Conservation (phyloP, 305 asterid genomes). For the Fraxinus sp. region DNA sequence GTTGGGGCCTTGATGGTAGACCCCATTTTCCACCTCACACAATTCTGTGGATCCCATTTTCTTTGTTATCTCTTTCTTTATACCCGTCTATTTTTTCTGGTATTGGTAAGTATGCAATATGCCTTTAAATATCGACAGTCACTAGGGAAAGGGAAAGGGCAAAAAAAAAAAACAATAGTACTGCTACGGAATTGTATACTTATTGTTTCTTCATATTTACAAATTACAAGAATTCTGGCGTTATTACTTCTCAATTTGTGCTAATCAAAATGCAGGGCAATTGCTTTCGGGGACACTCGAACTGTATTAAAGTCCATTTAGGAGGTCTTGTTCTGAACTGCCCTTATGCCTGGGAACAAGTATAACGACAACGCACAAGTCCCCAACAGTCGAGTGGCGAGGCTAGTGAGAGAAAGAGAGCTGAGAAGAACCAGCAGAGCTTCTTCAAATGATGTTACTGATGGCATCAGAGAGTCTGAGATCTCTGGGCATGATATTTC, state of each 20-base stretch:
- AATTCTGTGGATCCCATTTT: conserved; percentile 51
- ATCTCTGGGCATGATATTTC: conserved; percentile 41
- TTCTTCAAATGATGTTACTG: conserved; percentile 45
- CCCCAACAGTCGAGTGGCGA: conserved; percentile 50
- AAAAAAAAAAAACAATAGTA: neutral
- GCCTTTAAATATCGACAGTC: conserved; percentile 1
- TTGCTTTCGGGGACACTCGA: conserved; percentile 44
- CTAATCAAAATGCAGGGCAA: conserved; percentile 57
- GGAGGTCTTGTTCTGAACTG: conserved; percentile 35
- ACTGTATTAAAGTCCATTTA: conserved; percentile 36
- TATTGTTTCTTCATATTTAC: conserved; percentile 20
- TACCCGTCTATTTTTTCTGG: conserved; percentile 24
- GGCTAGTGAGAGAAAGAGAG: conserved; percentile 79
- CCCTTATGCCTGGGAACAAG: conserved; percentile 91
- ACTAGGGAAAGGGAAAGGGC: neutral
- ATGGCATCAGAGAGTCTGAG: conserved; percentile 42
- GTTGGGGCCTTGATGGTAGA: conserved; percentile 35
- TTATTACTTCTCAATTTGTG: conserved; percentile 31
- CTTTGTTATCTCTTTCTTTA: conserved; percentile 44
- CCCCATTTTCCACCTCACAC: conserved; percentile 34
- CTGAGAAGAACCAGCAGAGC: conserved; percentile 50
- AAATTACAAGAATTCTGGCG: conserved; percentile 17
- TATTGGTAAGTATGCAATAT: conserved; percentile 27
- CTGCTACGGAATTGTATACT: conserved; percentile 18
- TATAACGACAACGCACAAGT: conserved; percentile 44